Conservation (phyloP, 2,329 filamentous ascomycete genomes). For the Pseudogymnoascus sp. region DNA sequence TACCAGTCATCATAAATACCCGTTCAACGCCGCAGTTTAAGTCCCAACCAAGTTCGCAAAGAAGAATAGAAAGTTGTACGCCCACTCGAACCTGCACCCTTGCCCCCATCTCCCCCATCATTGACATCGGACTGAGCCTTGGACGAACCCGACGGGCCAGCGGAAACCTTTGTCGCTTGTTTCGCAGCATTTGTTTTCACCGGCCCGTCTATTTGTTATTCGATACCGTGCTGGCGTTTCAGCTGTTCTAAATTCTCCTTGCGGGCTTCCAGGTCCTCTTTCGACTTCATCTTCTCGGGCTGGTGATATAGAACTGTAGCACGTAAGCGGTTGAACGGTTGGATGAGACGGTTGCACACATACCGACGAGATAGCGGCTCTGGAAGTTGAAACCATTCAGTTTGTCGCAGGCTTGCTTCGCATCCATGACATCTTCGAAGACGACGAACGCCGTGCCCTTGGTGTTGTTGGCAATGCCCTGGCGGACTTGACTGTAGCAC, state of each 20-base stretch:
- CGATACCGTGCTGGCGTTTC: constrained; percentile 96
- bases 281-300: constrained; percentile 78
- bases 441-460: constrained; percentile 99
- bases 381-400: constrained; percentile 99
- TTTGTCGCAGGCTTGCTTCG: constrained; percentile 98
- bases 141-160: constrained; percentile 50
- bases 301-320: constrained; percentile 63
- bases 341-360: constrained; percentile 32
- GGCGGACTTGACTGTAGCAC: constrained; percentile 77
- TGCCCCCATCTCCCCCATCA: constrained; percentile 17
- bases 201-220: constrained; percentile 81
- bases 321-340: constrained; percentile 4
- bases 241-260: constrained; percentile 97
- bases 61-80: constrained; percentile 25
- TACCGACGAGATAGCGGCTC: constrained; percentile 96
- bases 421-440: constrained; percentile 98
- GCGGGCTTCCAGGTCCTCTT: constrained; percentile 88
- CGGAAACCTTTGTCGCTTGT: constrained; percentile 9
- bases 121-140: constrained; percentile 21
- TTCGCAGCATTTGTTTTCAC: constrained; percentile 33
- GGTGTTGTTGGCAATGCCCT: constrained; percentile 93
- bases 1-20: constrained; percentile 12
- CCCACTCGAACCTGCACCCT: constrained; percentile 17
- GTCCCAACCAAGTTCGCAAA: constrained; percentile 18
- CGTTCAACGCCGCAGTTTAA: constrained; percentile 11